Evolutionary conservation across 495 filamentous ascomycete genomes (phyloP), one percentile per base, ranked within the genome.

Genomic region (Parmelia sp.): DNA sequence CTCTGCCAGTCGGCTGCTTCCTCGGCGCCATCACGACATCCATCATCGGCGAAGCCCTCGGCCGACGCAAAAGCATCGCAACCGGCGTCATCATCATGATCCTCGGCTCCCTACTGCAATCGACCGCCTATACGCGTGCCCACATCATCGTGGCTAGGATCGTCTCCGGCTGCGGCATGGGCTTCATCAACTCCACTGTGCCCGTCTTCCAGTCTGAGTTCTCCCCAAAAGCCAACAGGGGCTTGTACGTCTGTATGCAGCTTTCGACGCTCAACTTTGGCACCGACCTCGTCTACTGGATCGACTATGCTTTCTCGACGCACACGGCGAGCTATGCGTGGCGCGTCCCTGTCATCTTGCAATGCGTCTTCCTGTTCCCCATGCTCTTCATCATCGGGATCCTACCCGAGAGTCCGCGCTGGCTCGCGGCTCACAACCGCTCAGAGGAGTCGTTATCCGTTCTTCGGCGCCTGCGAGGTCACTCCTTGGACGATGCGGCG

Each of bases 11-110:
- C 36, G 64, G 64, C 55, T 47, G 44, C 65, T 85, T 83, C 65
- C 72, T 83, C 2, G 82, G 82, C 0, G 79, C 81, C 1, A 57
- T 83, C 23, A 62, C 78, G 12, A 80, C 80, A 23, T 78, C 78
- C 60, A 64, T 82, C 8, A 62, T 74, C 25, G 81, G 77, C 12
- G 80, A 83, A 45, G 71, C 70, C 25, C 65, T 77, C 27, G 80
- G 80, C 15, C 72, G 79, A 29, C 76, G 78, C 57, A 77, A 72
- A 64, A 75, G 74, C 4, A 79, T 81, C 51, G 73, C 72, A 7
- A 47, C 76, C 1, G 80, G 80, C 10, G 71, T 73, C 4, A 66
- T 68, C 8, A 77, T 77, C 70, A 77, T 73, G 58, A 72, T 81
- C 33, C 49, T 81, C 15, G 80, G 79, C 6, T 77, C 79, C 9